Percentiles rank a stretch among this genome's conserved stretches.
These are phyloP conservation scores for Metschnikowia lochheadii DNA, from an alignment of 805 yeast genomes.

Conservation along the genomic window DNA sequence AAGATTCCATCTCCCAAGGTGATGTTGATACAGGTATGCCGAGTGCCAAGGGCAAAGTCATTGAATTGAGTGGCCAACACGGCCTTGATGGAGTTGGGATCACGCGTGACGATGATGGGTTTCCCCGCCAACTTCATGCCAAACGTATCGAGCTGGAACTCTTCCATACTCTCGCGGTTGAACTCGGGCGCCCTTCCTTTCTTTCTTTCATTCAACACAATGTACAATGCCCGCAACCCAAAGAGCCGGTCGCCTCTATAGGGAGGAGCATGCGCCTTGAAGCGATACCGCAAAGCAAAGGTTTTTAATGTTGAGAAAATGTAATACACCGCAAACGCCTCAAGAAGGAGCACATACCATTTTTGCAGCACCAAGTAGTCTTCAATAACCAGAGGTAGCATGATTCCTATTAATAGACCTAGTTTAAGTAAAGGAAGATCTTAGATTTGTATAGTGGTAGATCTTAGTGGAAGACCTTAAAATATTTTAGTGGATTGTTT, in stretches of 20 bases:
- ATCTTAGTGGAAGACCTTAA: too few relatives aligned
- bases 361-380: conserved; percentile 6
- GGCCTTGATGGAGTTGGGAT: conserved; percentile 27
- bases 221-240: conserved; percentile 10
- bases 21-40: conserved; percentile 20
- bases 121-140: conserved; percentile 10
- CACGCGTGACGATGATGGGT: conserved; percentile 12
- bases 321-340: neutral
- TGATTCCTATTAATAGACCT: neutral
- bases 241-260: conserved; percentile 9
- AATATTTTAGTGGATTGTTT: too few relatives aligned
- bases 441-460: too few relatives aligned
- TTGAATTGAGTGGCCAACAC: conserved; percentile 25
- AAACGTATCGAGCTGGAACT: conserved; percentile 5
- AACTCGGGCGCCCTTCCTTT: conserved; percentile 12
- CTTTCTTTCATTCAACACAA: conserved; percentile 4
- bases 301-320: neutral
- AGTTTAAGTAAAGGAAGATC: neutral
- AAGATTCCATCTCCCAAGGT: conserved; percentile 27
- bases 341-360: conserved; percentile 8
- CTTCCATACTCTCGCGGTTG: conserved; percentile 6
- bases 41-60: conserved; percentile 23
- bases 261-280: conserved; percentile 10
- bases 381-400: neutral
- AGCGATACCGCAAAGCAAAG: conserved; percentile 3